Evolutionary conservation across 2,329 filamentous ascomycete species (phyloP).

Genomic region (Aschersonia sp.): DNA sequence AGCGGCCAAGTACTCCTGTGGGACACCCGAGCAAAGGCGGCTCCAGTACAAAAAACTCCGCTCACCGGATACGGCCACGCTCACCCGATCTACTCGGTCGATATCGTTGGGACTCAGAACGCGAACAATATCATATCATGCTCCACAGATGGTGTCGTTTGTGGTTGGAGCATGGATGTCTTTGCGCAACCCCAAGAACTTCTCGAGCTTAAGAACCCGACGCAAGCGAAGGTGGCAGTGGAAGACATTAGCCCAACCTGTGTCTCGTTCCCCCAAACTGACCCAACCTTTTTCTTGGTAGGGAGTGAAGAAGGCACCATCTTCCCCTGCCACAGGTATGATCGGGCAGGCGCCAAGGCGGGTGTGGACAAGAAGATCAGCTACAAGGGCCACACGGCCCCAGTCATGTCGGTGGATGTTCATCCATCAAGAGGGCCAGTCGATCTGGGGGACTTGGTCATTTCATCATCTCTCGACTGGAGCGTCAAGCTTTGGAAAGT

Average conservation of each 20-base stretch:
- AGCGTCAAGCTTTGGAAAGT: constrained; percentile 96
- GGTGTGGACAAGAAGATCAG: constrained; percentile 81
- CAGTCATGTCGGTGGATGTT: constrained; percentile 92
- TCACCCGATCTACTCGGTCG: constrained; percentile 88
- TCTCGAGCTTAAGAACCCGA: constrained; percentile 73
- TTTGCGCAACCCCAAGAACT: constrained; percentile 92
- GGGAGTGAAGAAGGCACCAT: constrained; percentile 95
- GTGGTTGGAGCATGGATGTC: constrained; percentile 96
- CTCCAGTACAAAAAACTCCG: constrained; percentile 90
- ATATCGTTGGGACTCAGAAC: constrained; percentile 95
- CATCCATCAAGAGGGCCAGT: constrained; percentile 86
- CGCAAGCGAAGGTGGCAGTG: constrained; percentile 59
- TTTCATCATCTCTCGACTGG: constrained; percentile 92
- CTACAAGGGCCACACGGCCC: constrained; percentile 82
- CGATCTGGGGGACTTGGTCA: constrained; percentile 84
- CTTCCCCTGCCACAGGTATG: constrained; percentile 92
- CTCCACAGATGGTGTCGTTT: constrained; percentile 92
- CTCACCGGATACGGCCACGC: constrained; percentile 91
- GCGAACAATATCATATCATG: constrained; percentile 97
- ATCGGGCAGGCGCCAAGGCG: constrained; percentile 91
- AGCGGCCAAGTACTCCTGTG: constrained; percentile 92
- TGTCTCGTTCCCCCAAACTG: constrained; percentile 85
- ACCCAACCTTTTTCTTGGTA: constrained; percentile 94
- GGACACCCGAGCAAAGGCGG: constrained; percentile 84
- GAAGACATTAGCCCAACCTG: constrained; percentile 93